Percentiles rank a stretch among this genome's conserved stretches.
Evolutionary conservation across 176 grass and related monocot species (phyloP).

Genomic region (Leersia perrieri): DNA sequence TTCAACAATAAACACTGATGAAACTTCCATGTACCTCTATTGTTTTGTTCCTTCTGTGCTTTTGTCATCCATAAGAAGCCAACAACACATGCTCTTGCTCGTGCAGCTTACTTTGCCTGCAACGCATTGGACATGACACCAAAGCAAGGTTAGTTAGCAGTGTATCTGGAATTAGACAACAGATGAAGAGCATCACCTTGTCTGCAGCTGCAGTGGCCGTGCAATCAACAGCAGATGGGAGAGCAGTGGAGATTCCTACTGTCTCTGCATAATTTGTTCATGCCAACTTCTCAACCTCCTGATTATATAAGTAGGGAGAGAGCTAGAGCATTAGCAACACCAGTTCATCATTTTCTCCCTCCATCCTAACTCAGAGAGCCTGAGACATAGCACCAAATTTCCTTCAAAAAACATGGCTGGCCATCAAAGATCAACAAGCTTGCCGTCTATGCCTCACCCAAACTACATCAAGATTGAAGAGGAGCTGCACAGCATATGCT

Average conservation of each 20-base stretch:
- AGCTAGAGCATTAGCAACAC: neutral
- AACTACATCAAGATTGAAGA: slow-evolving; percentile 14
- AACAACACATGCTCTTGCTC: neutral
- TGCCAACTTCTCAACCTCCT: neutral
- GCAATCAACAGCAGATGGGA: slow-evolving; percentile 25
- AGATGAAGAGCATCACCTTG: neutral
- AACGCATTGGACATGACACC: slow-evolving; percentile 34
- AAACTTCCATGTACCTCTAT: slow-evolving; percentile 29
- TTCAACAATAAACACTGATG: neutral
- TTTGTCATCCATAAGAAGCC: slow-evolving; percentile 12
- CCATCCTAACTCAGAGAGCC: neutral
- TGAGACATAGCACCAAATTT: neutral
- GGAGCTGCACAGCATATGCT: slow-evolving; percentile 18
- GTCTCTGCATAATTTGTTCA: neutral
- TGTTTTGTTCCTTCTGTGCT: neutral
- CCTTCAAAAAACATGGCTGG: slow-evolving; percentile 38
- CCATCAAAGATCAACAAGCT: slow-evolving; percentile 44
- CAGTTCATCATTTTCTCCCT: neutral
- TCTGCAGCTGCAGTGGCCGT: neutral
- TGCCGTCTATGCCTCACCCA: slow-evolving; percentile 32
- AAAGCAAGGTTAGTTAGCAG: slow-evolving; percentile 17
- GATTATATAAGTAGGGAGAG: slow-evolving; percentile 32
- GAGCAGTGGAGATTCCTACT: slow-evolving; percentile 29
- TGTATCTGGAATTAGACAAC: neutral
- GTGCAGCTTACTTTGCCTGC: slow-evolving; percentile 35